These are phyloP conservation scores for Suillus decipiens DNA, from an alignment of 768 basidiomycete species.

Conservation along the genomic window DNA sequence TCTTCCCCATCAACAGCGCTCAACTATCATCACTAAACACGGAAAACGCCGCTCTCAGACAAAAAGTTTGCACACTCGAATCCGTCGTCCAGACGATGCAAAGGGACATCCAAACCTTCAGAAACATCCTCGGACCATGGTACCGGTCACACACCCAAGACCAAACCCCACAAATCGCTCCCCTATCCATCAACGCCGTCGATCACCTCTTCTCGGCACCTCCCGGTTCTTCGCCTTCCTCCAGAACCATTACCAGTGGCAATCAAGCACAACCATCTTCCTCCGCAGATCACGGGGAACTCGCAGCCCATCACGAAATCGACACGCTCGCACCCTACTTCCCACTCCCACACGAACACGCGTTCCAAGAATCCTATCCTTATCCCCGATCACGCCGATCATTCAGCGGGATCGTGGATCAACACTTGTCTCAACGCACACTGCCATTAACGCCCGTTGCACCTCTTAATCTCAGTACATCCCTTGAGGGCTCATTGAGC, in stretches of 20 bases:
- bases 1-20: conserved; percentile 47
- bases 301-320: conserved; percentile 20
- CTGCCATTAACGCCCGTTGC: conserved; percentile 45
- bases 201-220: conserved; percentile 18
- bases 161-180: conserved; percentile 19
- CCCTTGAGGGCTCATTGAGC: conserved; percentile 60
- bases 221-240: conserved; percentile 18
- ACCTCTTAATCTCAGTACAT: conserved; percentile 61
- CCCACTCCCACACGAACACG: conserved; percentile 20
- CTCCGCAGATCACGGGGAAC: conserved; percentile 21
- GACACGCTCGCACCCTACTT: conserved; percentile 28
- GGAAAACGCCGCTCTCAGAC: conserved; percentile 67
- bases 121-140: conserved; percentile 68
- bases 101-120: conserved; percentile 57
- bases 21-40: conserved; percentile 47
- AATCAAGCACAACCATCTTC: conserved; percentile 19
- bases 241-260: conserved; percentile 10
- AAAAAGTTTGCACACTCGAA: conserved; percentile 61
- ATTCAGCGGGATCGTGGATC: conserved; percentile 24
- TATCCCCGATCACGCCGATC: conserved; percentile 18
- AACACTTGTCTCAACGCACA: conserved; percentile 26
- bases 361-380: conserved; percentile 14
- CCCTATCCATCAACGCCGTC: conserved; percentile 8
- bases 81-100: conserved; percentile 49
- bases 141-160: conserved; percentile 39